Evolutionary conservation across 2,329 filamentous ascomycete genomes (phyloP).

Genomic region (Aspergillus aculeatinus): DNA sequence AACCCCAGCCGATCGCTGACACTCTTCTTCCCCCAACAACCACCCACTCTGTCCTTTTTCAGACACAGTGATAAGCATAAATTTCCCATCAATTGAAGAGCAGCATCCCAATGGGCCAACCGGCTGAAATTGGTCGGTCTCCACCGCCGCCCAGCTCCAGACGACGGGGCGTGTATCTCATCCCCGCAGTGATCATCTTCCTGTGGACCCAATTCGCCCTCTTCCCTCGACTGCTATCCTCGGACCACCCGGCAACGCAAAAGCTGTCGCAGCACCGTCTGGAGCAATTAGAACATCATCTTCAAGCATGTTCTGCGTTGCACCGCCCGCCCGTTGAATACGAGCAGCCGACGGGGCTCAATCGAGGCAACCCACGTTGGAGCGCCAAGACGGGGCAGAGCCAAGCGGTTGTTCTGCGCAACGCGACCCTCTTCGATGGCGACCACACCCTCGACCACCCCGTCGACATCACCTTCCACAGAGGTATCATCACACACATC

Average conservation of each 20-base stretch:
- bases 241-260: neutral
- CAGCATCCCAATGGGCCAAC: neutral
- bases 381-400: neutral
- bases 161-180: neutral
- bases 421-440: constrained; percentile 3
- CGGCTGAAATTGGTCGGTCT: neutral
- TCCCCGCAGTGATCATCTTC: neutral
- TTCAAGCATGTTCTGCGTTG: neutral
- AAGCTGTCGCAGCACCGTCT: neutral
- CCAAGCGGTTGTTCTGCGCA: neutral
- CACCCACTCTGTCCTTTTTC: too few relatives aligned
- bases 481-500: neutral
- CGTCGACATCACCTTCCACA: neutral
- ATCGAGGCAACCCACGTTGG: neutral
- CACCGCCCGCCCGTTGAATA: neutral
- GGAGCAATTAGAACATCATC: neutral
- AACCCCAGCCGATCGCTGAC: too few relatives aligned
- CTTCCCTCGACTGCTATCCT: neutral
- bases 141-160: neutral
- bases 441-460: neutral
- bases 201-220: neutral
- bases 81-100: too few relatives aligned
- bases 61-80: too few relatives aligned
- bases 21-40: too few relatives aligned
- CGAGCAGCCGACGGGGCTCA: neutral